A percentile compares a stretch with the other conserved stretches of the same genome.
These are phyloP conservation scores for Amylocarpus encephaloides DNA, from an alignment of 2,329 filamentous ascomycete genomes.

Conservation along the genomic window DNA sequence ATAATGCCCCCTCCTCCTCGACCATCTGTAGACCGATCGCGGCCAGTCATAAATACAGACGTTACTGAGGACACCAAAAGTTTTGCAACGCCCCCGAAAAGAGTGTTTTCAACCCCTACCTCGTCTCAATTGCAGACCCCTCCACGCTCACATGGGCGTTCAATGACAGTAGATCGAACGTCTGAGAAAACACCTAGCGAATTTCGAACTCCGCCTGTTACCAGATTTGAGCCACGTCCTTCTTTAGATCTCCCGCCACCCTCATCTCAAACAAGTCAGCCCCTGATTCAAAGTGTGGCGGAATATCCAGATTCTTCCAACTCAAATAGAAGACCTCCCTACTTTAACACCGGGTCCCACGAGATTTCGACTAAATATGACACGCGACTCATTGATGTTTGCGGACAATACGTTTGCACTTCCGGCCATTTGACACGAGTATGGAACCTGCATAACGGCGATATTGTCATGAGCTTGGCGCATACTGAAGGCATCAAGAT, in stretches of 20 bases:
- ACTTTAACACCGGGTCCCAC: conserved; percentile 61
- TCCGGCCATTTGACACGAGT: conserved; percentile 81
- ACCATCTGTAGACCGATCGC: conserved; percentile 23
- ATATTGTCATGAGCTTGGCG: conserved; percentile 70
- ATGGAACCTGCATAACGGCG: conserved; percentile 80
- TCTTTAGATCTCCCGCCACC: conserved; percentile 13
- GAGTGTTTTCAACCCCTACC: conserved; percentile 42
- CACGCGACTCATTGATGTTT: conserved; percentile 78
- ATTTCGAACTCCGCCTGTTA: conserved; percentile 30
- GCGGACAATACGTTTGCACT: conserved; percentile 80
- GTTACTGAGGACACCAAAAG: conserved; percentile 5
- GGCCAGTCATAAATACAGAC: conserved; percentile 14
- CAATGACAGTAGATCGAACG: conserved; percentile 44
- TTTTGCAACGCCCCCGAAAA: conserved; percentile 34
- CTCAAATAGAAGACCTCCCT: conserved; percentile 77
- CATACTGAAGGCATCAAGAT: conserved; percentile 83
- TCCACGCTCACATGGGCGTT: conserved; percentile 40
- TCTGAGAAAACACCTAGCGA: conserved; percentile 36
- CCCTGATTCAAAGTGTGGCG: conserved; percentile 12
- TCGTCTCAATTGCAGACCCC: conserved; percentile 38
- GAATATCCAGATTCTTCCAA: conserved; percentile 80
- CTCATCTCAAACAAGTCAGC: conserved; percentile 14
- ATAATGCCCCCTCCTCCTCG: conserved; percentile 26
- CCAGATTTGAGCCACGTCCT: conserved; percentile 11
- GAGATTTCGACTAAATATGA: conserved; percentile 85